Evolutionary conservation across 768 basidiomycete species (phyloP).

Genomic region (Tylopilus sp.): DNA sequence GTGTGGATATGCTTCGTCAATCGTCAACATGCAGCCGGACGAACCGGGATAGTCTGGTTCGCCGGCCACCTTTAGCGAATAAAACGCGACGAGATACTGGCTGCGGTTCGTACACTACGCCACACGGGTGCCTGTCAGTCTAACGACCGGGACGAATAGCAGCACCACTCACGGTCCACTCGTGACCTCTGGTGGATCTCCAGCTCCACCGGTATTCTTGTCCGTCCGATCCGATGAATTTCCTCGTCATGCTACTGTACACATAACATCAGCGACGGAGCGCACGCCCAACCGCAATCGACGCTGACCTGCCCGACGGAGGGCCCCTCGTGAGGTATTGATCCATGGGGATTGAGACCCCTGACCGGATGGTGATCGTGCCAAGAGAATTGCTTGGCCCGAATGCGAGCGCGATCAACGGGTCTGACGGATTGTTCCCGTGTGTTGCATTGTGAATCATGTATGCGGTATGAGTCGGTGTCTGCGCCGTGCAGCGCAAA

Average conservation of each 20-base stretch:
- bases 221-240: slow-evolving; percentile 57
- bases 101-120: slow-evolving; percentile 54
- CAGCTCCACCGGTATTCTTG: slow-evolving; percentile 61
- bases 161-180: slow-evolving; percentile 56
- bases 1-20: slow-evolving; percentile 57
- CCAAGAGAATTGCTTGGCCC: slow-evolving; percentile 49
- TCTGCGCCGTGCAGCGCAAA: slow-evolving; percentile 46
- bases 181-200: slow-evolving; percentile 45
- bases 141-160: too few relatives aligned
- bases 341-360: slow-evolving; percentile 43
- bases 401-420: slow-evolving; percentile 50
- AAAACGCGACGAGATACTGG: slow-evolving; percentile 55
- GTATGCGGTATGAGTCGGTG: slow-evolving; percentile 43
- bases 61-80: slow-evolving; percentile 51
- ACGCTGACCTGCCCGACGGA: slow-evolving; percentile 40
- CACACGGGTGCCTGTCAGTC: not conserved
- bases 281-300: not conserved
- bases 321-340: slow-evolving; percentile 47
- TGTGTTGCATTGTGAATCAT: slow-evolving; percentile 46
- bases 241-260: slow-evolving; percentile 43
- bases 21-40: slow-evolving; percentile 59
- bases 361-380: slow-evolving; percentile 43
- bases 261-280: slow-evolving; percentile 2
- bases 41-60: slow-evolving; percentile 53
- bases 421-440: slow-evolving; percentile 29